These are phyloP conservation scores for Prosopis cineraria DNA, from an alignment of 306 rosid genomes.

Conservation along the genomic window DNA sequence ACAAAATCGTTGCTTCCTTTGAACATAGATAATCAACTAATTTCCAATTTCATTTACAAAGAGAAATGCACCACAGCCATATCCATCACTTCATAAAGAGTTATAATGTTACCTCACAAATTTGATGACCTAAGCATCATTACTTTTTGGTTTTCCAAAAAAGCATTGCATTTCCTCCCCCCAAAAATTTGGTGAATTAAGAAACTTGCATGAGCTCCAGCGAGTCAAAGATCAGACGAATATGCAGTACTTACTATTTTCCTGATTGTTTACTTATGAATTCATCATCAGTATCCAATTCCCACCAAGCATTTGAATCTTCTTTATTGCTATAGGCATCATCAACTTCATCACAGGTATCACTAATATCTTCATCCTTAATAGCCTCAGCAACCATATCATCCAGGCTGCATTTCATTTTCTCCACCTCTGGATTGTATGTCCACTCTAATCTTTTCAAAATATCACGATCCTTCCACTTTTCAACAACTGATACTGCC, in stretches of 20 bases:
- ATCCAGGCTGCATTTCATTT: slow-evolving; percentile 30
- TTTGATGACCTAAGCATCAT: slow-evolving; percentile 16
- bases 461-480: slow-evolving; percentile 80
- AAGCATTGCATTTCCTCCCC: slow-evolving; percentile 13
- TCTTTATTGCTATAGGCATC: slow-evolving; percentile 37
- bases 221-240: slow-evolving; percentile 25
- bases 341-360: slow-evolving; percentile 36
- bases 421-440: slow-evolving; percentile 58
- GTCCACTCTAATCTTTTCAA: slow-evolving; percentile 81
- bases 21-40: background rate
- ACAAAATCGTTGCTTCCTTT: background rate
- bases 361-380: slow-evolving; percentile 45
- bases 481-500: slow-evolving; percentile 62
- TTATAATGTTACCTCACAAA: slow-evolving; percentile 22
- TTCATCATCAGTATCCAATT: slow-evolving; percentile 46
- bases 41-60: slow-evolving; percentile 9
- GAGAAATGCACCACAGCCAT: slow-evolving; percentile 1
- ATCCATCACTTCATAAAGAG: slow-evolving; percentile 11
- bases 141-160: no score
- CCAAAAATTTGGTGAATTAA: background rate
- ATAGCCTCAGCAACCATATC: slow-evolving; percentile 34
- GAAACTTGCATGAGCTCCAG: slow-evolving; percentile 12
- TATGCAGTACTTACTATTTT: background rate
- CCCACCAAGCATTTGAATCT: slow-evolving; percentile 66
- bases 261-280: background rate